phyloP scores from a whole-genome alignment of 306 rosid genomes.

The Cucurbita ficifolia region DNA sequence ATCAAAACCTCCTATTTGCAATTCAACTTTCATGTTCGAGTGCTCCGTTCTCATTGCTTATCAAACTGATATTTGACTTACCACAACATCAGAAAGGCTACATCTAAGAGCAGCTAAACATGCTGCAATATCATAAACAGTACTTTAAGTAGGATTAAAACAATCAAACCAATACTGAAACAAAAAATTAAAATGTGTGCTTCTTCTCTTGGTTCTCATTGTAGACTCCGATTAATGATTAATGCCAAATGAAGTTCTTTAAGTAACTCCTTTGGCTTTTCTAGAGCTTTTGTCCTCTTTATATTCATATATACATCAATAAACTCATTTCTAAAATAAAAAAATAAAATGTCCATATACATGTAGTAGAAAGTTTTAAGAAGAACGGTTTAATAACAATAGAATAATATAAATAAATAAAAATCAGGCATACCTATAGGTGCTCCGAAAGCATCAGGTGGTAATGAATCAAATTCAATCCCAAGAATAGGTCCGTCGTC shows the following conservation, averaged over 20 bases:
- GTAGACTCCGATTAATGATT: background rate
- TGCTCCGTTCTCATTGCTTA: background rate
- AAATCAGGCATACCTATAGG: constrained; percentile 44
- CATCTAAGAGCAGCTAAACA: background rate
- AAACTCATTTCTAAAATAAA: background rate
- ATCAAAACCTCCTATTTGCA: background rate
- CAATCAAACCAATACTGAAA: background rate
- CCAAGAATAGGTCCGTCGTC: constrained; percentile 91
- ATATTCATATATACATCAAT: background rate
- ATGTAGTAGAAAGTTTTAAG: background rate
- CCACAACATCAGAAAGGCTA: background rate
- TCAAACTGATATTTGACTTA: background rate
- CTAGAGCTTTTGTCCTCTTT: background rate
- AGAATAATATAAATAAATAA: background rate
- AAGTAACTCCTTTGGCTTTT: background rate
- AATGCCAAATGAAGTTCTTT: background rate
- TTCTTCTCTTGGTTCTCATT: background rate
- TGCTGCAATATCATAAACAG: background rate
- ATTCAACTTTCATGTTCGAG: background rate
- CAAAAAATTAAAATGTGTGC: background rate
- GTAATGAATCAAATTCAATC: constrained; percentile 78
- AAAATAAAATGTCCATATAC: background rate
- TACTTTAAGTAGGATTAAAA: background rate
- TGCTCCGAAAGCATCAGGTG: constrained; percentile 97
- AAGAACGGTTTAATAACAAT: constrained; percentile 10